Conservation (phyloP, 306 rosid genomes). For the Vigna trinervia region DNA sequence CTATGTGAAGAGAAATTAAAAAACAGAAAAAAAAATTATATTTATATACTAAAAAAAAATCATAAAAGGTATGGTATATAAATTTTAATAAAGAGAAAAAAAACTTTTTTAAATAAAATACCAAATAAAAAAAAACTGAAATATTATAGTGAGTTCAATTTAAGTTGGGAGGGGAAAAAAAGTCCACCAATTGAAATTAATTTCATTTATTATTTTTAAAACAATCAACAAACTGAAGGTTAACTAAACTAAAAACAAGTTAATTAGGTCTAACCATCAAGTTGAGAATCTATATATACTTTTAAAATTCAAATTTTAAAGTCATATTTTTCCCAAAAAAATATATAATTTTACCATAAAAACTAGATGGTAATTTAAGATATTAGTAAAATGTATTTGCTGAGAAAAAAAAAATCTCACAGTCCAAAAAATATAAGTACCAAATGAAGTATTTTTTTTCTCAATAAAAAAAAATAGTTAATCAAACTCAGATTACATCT, state of each 20-base stretch:
- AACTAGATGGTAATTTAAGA: not conserved
- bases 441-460: too few species aligned
- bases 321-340: not conserved
- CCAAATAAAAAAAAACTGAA: not conserved
- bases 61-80: too few species aligned
- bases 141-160: not conserved
- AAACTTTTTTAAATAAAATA: not conserved
- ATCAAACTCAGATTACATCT: not conserved
- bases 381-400: not conserved
- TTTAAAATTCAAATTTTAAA: not conserved
- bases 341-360: not conserved
- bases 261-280: not conserved
- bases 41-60: not conserved
- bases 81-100: too few species aligned
- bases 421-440: not conserved
- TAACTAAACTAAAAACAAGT: not conserved
- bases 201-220: not conserved
- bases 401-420: not conserved
- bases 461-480: too few species aligned
- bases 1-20: not conserved
- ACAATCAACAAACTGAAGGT: not conserved
- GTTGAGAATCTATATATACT: not conserved
- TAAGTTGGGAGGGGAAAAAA: not conserved
- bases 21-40: not conserved
- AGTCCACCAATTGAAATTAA: not conserved